phyloP scores from a whole-genome alignment of 2,329 filamentous ascomycete species.

The Fusarium sp. region DNA sequence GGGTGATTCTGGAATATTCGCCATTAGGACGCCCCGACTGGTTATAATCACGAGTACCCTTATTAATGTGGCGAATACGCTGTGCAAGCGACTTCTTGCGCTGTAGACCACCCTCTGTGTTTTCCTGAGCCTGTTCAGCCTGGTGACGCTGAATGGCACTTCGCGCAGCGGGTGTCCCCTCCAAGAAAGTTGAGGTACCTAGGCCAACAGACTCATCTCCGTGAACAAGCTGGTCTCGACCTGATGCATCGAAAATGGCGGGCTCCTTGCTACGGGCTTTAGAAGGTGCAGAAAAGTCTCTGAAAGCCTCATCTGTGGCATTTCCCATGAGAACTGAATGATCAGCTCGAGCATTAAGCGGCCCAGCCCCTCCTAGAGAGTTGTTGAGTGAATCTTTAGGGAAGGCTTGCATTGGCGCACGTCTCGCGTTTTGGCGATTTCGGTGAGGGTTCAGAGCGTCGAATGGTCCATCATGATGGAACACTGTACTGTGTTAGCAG shows the following conservation, averaged over 20 bases:
- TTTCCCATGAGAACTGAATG: slow-evolving; percentile 88
- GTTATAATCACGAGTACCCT: slow-evolving; percentile 70
- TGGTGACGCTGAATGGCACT: slow-evolving; percentile 81
- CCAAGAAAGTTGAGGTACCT: slow-evolving; percentile 94
- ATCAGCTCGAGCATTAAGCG: slow-evolving; percentile 83
- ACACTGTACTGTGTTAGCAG: slow-evolving; percentile 69
- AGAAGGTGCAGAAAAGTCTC: slow-evolving; percentile 71
- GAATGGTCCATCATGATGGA: slow-evolving; percentile 97
- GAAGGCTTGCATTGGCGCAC: slow-evolving; percentile 96
- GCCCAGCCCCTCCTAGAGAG: slow-evolving; percentile 86
- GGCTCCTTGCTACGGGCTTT: slow-evolving; percentile 55
- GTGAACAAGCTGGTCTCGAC: slow-evolving; percentile 78
- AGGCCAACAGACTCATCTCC: slow-evolving; percentile 86
- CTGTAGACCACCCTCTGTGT: slow-evolving; percentile 71
- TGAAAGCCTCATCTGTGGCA: slow-evolving; percentile 84
- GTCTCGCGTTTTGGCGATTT: slow-evolving; percentile 83
- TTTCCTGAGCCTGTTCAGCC: slow-evolving; percentile 73
- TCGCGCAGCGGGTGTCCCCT: slow-evolving; percentile 88
- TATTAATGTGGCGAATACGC: slow-evolving; percentile 86
- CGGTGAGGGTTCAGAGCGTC: slow-evolving; percentile 96
- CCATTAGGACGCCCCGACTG: slow-evolving; percentile 68
- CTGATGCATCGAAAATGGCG: slow-evolving; percentile 74
- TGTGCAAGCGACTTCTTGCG: slow-evolving; percentile 97
- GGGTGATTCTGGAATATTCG: slow-evolving; percentile 56
- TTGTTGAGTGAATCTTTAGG: slow-evolving; percentile 94